Evolutionary conservation across 768 basidiomycete genomes (phyloP), one percentile per base, ranked within the genome.

Genomic region (Paxillus rubicundulus): DNA sequence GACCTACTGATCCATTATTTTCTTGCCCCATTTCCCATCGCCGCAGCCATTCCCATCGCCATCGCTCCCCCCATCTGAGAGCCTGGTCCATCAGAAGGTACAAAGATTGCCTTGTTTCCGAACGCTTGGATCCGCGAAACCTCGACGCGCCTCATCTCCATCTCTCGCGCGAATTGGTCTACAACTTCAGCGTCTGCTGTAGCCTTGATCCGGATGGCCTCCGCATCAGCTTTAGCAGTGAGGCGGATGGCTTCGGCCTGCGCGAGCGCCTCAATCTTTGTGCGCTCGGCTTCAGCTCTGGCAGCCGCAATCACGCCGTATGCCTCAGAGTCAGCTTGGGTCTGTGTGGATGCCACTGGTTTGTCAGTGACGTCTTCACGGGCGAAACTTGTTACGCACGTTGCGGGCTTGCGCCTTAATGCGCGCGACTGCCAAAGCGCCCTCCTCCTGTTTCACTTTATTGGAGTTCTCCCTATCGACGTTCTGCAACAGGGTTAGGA

Each of bases 401-500:
- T 77, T 78, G 40, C 76, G 80, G 5, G 81, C 56, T 65, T 87
- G 77, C 1, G 86, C 87, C 61, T 84, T 87, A 72, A 92, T 89
- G 40, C 79, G 81, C 16, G 89, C 84, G 10, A 92, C 90, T 9
- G 84, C 73, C 45, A 92, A 77, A 14, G 85, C 77, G 59, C 89
- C 90, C 68, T 92, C 83, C 66, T 92, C 87, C 60, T 88, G 85
- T 70, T 91, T 92, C 61, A 91, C 85, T 66, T 86, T 86, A 71
- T 92, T 92, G 71, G 85, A 86, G 63, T 92, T 92, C 70, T 92
- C 90, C 50, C 89, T 74, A 68, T 91, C 88, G 47, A 91, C 89
- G 55, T 92, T 91, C 86, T 87, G 57, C 24, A 42, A 36, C 24
- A 48, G 27, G 18, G 21, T 20, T 53, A 27, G 45, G 40, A 12